Base-by-base conservation (phyloP, 2,329 filamentous ascomycete species). In the Fusarium sublunatum region DNA sequence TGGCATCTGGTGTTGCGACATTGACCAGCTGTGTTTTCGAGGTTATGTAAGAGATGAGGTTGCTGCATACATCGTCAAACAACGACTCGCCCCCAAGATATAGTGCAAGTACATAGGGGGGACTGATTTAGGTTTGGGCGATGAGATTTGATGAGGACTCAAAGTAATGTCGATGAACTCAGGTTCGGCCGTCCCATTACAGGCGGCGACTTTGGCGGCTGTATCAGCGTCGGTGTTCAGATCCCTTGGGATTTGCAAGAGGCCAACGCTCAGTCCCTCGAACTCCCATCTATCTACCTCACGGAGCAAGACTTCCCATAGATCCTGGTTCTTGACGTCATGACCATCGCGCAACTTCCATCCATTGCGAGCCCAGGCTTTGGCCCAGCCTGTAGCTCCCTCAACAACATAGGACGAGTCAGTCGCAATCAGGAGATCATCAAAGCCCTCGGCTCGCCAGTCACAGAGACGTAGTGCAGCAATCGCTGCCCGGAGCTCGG, bases 251-350 rank as follows among this genome's bases (percentile, higher is more conserved):
- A 86, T 81, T 43, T 66, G 73, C 82, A 82, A 85, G 63, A 86
- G 79, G 35, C 73, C 28, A n/a, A 85, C 70, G 7, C 64, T 52
- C 24, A 82, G 34, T 0, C 76, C 76, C 0, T 44, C 0, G 0
- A 69, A 62, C 4, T 72, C 24, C 19, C 46, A 61, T 24, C 61
- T 56, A 58, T 81, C 78, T 2, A 78, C 57, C 48, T 80, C 76
- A 0, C 74, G 75, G 9, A 84, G 71, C 3, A 86, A 69, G 12
- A 71, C 59, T 65, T 84, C 72, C 82, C 85, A 87, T 22, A 86
- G 59, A 57, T 87, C 83, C 55, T 68, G 73, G 58, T 86, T 86
- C 68, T 80, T 80, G 41, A 85, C 80, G 1, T 65, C 55, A 1
- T 12, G 61, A 0, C 74, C 71, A 3, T 45, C 57, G 1, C 48